These are phyloP conservation scores for Vitis labrusca DNA, from an alignment of 164 flowering plant species.

Conservation along the genomic window DNA sequence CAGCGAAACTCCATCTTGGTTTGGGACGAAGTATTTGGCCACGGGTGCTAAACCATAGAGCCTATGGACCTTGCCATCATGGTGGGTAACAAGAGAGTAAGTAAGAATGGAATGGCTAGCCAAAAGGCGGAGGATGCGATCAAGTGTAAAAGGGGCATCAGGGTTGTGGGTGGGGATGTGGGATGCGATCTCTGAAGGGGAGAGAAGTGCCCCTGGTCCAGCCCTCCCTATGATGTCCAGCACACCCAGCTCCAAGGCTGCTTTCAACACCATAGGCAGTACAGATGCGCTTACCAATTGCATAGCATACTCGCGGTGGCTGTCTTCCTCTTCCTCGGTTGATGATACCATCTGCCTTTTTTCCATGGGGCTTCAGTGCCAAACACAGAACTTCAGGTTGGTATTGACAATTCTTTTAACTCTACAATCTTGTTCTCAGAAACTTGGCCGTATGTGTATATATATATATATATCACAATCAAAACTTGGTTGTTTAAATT, in stretches of 20 bases:
- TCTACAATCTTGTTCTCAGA: too few species aligned
- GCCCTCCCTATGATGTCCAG: slow-evolving; percentile 6
- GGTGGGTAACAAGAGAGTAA: slow-evolving; percentile 11
- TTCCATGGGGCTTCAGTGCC: too few species aligned
- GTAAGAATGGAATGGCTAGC: slow-evolving; percentile 29
- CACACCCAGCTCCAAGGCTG: slow-evolving; percentile 19
- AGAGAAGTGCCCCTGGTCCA: slow-evolving; percentile 8
- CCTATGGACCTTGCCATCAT: slow-evolving; percentile 1
- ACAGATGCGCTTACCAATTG: slow-evolving; percentile 6
- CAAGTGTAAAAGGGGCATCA: slow-evolving; percentile 6
- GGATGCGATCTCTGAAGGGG: slow-evolving; percentile 10
- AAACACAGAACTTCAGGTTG: too few species aligned
- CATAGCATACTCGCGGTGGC: background rate
- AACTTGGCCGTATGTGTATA: too few species aligned
- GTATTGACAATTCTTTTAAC: too few species aligned
- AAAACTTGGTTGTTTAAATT: too few species aligned
- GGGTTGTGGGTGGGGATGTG: background rate
- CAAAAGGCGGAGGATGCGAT: slow-evolving; percentile 34
- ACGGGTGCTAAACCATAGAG: slow-evolving; percentile 21
- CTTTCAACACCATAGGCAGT: slow-evolving; percentile 25
- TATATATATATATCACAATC: too few species aligned
- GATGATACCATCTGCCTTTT: too few species aligned
- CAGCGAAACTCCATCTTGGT: slow-evolving; percentile 29
- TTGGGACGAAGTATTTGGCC: slow-evolving; percentile 12
- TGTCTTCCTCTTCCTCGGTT: too few species aligned